Conservation (phyloP, 257 asterid genomes). For the Cinchona pubescens region DNA sequence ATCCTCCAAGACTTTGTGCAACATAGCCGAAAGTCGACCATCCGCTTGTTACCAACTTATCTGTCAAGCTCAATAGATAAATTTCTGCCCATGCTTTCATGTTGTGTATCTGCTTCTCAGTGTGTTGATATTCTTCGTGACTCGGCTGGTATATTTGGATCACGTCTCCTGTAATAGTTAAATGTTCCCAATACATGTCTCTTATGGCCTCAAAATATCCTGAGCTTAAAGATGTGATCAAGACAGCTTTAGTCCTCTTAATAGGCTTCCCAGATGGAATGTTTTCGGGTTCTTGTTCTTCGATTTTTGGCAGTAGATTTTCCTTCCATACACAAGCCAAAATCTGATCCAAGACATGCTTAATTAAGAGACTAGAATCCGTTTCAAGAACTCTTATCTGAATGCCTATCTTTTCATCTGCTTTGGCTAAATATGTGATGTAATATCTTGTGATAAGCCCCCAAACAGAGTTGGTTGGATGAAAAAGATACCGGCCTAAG, state of each 20-base stretch:
- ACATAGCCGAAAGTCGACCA: slow-evolving; percentile 87
- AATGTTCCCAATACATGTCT: slow-evolving; percentile 58
- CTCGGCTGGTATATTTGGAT: slow-evolving; percentile 66
- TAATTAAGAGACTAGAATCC: slow-evolving; percentile 38
- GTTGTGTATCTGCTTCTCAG: slow-evolving; percentile 33
- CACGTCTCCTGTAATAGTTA: slow-evolving; percentile 57
- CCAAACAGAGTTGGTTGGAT: slow-evolving; percentile 76
- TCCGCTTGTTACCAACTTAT: slow-evolving; percentile 68
- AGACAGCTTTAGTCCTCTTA: slow-evolving; percentile 35
- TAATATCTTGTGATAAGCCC: slow-evolving; percentile 59
- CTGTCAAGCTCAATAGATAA: slow-evolving; percentile 48
- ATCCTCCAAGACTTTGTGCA: slow-evolving; percentile 82
- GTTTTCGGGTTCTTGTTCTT: slow-evolving; percentile 18
- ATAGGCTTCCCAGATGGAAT: slow-evolving; percentile 21
- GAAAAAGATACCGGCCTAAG: slow-evolving; percentile 66
- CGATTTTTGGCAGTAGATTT: slow-evolving; percentile 43
- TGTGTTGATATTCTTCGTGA: slow-evolving; percentile 55
- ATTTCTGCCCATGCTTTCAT: background rate
- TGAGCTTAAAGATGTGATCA: slow-evolving; percentile 49
- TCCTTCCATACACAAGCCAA: slow-evolving; percentile 49
- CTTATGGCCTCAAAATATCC: slow-evolving; percentile 57
- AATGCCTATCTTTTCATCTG: slow-evolving; percentile 60
- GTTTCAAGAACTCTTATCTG: slow-evolving; percentile 56
- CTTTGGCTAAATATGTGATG: slow-evolving; percentile 48
- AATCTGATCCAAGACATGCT: slow-evolving; percentile 53